Evolutionary conservation across 2,329 filamentous ascomycete species (phyloP), one percentile per base, ranked within the genome.

Genomic region (Neofusicoccum laricinum): DNA sequence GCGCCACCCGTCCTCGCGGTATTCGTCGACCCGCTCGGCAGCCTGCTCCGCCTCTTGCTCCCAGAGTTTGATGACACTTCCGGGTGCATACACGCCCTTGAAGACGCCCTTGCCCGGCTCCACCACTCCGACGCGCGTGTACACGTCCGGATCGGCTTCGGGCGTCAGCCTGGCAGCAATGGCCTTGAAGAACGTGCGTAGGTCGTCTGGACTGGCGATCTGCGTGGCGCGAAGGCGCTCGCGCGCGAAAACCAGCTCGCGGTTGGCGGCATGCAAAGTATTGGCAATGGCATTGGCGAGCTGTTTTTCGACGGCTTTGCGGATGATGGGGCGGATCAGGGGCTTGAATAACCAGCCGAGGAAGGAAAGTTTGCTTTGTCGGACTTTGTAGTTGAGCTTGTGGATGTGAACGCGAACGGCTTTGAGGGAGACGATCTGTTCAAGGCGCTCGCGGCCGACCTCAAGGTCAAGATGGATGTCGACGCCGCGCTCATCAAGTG

Each of bases 51-150:
- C 92, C 77, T 96, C 90, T 68, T 93, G 89, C 68, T 94, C 86
- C 92, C 92, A 97, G n/a, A 96, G 77, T 78, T 91, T 93, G 59
- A 95, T 90, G 30, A 97, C 80, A 75, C 93, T 97, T 0, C 92
- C 93, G 0, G 94, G 94, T 0, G 94, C 89, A 78, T 97, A 97
- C 1, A 92, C 85, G 3, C 90, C 91, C 69, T 88, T 87, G 80
- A 98, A 98, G 0, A 94, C 82, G 34, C 86, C 86, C 68, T 82
- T 80, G 15, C 83, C 80, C 0, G 84, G 85, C 32, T 85, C 81
- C 49, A 85, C 84, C 10, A 96, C 79, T 1, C 92, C 92, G 15
- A 96, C 80, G 2, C 90, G 81, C 1, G 88, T 83, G 68, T 95
- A 89, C 0, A 96, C 70, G 74, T 96, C 91, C 1, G 91, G 89